phyloP scores from a whole-genome alignment of 1,284 basidiomycete species.

The Ustilago hordei region DNA sequence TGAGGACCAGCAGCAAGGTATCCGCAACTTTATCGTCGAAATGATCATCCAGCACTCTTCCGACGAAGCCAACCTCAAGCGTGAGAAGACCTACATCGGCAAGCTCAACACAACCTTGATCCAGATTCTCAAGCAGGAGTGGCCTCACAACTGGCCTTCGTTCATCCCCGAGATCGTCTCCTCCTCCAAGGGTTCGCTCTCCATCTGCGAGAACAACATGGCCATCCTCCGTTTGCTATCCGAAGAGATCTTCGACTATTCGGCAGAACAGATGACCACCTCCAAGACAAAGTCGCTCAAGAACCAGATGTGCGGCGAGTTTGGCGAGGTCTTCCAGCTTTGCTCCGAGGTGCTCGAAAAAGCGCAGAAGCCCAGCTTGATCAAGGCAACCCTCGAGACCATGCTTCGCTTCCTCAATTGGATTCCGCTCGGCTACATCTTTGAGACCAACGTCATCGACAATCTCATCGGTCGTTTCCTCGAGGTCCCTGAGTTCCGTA shows the following conservation, averaged over 20 bases:
- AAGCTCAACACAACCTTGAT: constrained; percentile 97
- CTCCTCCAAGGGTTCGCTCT: constrained; percentile 94
- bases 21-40: constrained; percentile 96
- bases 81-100: constrained; percentile 95
- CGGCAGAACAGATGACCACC: constrained; percentile 98
- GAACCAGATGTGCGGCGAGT: constrained; percentile 74
- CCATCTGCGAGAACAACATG: constrained; percentile 99
- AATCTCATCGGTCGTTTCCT: constrained; percentile 90
- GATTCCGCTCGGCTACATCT: constrained; percentile 99
- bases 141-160: constrained; percentile 99
- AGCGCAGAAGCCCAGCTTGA: constrained; percentile 94
- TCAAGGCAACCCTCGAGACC: constrained; percentile 95
- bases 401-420: constrained; percentile 96
- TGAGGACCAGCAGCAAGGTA: constrained; percentile 82
- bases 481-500: constrained; percentile 95
- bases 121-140: constrained; percentile 98
- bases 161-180: constrained; percentile 98
- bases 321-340: constrained; percentile 69
- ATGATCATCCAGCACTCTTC: constrained; percentile 91
- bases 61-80: constrained; percentile 80
- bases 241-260: constrained; percentile 99
- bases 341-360: constrained; percentile 88
- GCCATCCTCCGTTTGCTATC: constrained; percentile 96
- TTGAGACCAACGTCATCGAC: constrained; percentile 98
- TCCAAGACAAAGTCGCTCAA: constrained; percentile 97